Base-by-base conservation (phyloP, 2,329 filamentous ascomycete genomes). In the Aschersonia sp. region DNA sequence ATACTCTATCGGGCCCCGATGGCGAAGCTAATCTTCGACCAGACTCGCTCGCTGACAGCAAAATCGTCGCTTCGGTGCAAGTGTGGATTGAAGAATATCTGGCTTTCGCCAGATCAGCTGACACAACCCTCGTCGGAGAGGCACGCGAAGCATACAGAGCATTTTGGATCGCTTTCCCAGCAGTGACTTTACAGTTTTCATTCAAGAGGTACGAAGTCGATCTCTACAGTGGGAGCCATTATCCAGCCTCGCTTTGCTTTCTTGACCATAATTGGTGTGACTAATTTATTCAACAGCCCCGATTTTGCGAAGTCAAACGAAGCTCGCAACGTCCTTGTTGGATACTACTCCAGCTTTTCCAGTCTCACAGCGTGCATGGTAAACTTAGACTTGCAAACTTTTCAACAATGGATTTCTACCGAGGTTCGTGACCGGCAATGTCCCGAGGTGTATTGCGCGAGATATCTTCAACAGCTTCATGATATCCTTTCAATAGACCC, bases 81-180 rank as follows among this genome's bases (percentile, higher is more conserved):
- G 59, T 61, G 5, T 82, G 76, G 76, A 65, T 79, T 30, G 64
- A 68, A 6, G 60, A 58, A 12, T 78, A 71, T 56, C 53, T 79
- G 29, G 52, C 51, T 29, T 72, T 66, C 53, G 64, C 66, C 37
- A 57, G 55, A 35, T 54, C 55, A 22, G 61, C 63, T 14, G 55
- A 65, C 4, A 56, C 60, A 30, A 57, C 62, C 9, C 54, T 56
- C 4, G 63, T 69, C 5, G 57, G 68, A n/a, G 62, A 70, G 30
- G 68, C 69, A 2, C 72, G 68, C 48, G 60, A 58, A 12, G 62
- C 63, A 33, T 63, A 78, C 49, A 63, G 58, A 35, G 56, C 63
- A 4, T 73, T 81, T 52, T 82, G 78, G 78, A 53, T 59, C 33
- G 51, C 58, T 3, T 64, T 81, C 30, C 75, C 78, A 1, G 69